Base-by-base conservation (phyloP, 2,329 filamentous ascomycete genomes). In the Colletotrichum sp. region DNA sequence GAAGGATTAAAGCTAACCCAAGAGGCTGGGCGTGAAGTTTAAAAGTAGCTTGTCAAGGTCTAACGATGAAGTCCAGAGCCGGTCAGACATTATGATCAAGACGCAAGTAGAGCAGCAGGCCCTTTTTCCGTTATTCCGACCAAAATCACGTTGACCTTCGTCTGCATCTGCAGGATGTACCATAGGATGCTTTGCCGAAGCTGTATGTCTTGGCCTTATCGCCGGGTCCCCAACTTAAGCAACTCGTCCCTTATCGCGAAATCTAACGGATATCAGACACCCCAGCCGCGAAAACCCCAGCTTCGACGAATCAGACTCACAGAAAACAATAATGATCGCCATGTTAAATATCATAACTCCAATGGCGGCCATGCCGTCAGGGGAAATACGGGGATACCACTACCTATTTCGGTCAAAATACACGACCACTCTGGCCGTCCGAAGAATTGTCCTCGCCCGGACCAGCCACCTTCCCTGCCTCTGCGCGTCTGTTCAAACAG, bases 71-170 rank as follows among this genome's bases (percentile, higher is more conserved):
- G 5, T 48, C 18, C 5, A 48, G n/a, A 0, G 43, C 43, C 1
- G n/a, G 43, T 13, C 43, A 52, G 43, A 0, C 6, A 52, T 21
- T 1, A 2, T 21, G 2, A 52, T 21, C 10, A 3, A 21, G 43
- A 4, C 43, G 10, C n/a, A 12, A 21, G 10, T 6, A 21, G 43
- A 52, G n/a, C 10, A 52, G 0, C 43, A 52, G 43, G 10, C n/a
- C 9, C 13, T 21, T 5, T 13, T 48, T 5, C n/a, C 21, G 2
- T 10, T 7, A 21, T 4, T 12, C 0, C 0, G 4, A 48, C 10
- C 4, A 48, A 10, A 6, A 6, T 13, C n/a, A 48, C 3, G 43
- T 10, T 0, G n/a, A 13, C n/a, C n/a, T 21, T 52, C 43, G n/a
- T 1, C 43, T 52, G 43, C n/a, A 21, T 13, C 3, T 48, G 18